phyloP scores from a whole-genome alignment of 2,329 filamentous ascomycete genomes.

The Sporothrix pseudoabietina region DNA sequence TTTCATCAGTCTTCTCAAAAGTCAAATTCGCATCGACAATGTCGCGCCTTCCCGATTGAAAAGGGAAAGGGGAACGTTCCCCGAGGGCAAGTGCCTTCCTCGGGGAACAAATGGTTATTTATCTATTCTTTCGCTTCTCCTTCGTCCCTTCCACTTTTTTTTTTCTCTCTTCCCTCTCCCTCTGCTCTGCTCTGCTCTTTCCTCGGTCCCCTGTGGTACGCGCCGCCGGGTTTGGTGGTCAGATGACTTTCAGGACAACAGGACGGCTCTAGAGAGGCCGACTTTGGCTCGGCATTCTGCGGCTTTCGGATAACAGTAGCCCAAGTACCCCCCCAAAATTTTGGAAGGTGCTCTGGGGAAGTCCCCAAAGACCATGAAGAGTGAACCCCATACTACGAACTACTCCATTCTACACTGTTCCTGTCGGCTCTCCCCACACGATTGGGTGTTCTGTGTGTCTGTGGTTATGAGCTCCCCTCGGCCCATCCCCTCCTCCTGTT shows the following conservation, averaged over 20 bases:
- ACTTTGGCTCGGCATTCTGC: conserved; percentile 30
- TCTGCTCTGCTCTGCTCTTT: neutral
- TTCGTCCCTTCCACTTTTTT: neutral
- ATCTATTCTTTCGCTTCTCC: neutral
- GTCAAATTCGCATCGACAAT: neutral
- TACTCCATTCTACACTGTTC: neutral
- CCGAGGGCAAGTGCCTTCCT: conserved; percentile 15
- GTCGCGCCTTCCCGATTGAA: conserved; percentile 18
- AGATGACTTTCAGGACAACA: neutral
- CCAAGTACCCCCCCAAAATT: conserved; percentile 4
- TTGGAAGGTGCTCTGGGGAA: conserved; percentile 6
- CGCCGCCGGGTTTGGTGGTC: neutral
- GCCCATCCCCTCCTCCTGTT: neutral
- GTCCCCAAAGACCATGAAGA: neutral
- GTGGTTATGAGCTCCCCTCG: conserved; percentile 4
- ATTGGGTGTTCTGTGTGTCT: neutral
- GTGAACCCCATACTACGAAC: neutral
- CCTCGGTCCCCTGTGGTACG: neutral
- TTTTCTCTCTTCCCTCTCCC: neutral
- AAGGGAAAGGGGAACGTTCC: neutral
- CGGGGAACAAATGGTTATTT: neutral
- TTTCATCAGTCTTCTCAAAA: neutral
- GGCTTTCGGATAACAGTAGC: conserved; percentile 30
- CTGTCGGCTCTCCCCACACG: neutral
- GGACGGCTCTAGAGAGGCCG: neutral